Evolutionary conservation across 148 eudicot species (phyloP).

Genomic region (Fagopyrum esculentum): DNA sequence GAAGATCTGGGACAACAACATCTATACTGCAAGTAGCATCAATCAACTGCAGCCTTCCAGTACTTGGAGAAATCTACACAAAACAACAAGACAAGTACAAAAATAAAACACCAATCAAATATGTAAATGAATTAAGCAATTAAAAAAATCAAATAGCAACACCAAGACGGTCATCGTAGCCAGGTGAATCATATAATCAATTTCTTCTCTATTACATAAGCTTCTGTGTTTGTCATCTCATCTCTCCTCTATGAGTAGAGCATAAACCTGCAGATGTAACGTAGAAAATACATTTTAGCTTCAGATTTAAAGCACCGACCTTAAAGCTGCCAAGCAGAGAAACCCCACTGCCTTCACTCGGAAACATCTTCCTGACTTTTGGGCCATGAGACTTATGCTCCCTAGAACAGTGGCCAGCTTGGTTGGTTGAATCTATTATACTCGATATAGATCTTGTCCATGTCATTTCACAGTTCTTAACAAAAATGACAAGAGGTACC

Average conservation of each 20-base stretch:
- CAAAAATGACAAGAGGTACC: constrained; percentile 50
- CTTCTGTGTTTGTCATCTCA: background rate
- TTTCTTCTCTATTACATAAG: background rate
- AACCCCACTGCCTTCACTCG: constrained; percentile 52
- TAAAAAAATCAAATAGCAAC: background rate
- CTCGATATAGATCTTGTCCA: constrained; percentile 38
- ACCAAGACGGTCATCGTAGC: background rate
- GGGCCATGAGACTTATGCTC: constrained; percentile 27
- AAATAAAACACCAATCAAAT: background rate
- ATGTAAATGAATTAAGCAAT: background rate
- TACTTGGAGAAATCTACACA: constrained; percentile 49
- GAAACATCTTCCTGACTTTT: constrained; percentile 37
- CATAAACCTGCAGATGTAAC: background rate
- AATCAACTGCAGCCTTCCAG: constrained; percentile 69
- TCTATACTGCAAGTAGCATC: constrained; percentile 79
- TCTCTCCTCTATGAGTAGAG: background rate
- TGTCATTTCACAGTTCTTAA: constrained; percentile 40
- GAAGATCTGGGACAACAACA: constrained; percentile 56
- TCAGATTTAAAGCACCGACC: constrained; percentile 25
- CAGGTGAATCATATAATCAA: background rate
- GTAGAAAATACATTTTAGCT: background rate
- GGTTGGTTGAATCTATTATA: constrained; percentile 21
- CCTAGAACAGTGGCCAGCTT: constrained; percentile 22
- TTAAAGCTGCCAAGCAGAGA: constrained; percentile 60
- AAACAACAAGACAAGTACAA: constrained; percentile 12